phyloP scores from a whole-genome alignment of 108 stramenopile genomes.

The Nannochloropsis salina region DNA sequence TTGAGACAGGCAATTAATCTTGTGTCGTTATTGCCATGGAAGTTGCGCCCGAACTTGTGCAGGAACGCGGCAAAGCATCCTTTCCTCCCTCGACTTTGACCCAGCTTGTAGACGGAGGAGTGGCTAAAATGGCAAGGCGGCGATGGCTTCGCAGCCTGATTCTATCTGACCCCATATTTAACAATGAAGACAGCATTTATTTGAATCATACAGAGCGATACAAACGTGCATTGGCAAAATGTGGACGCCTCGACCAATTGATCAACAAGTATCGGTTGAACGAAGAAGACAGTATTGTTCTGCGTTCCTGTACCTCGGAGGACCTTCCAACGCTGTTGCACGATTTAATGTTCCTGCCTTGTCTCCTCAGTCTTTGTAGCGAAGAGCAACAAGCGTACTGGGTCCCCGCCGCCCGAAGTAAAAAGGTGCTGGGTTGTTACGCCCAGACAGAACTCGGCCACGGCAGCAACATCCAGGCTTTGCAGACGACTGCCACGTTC shows the following conservation, averaged over 20 bases:
- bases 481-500: constrained; percentile 91
- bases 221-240: background rate
- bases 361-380: constrained; percentile 33
- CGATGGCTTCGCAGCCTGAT: background rate
- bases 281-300: constrained; percentile 12
- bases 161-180: background rate
- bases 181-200: constrained; percentile 17
- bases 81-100: background rate
- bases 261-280: background rate
- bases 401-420: constrained; percentile 78
- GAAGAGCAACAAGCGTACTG: constrained; percentile 72
- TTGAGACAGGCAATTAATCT: no score
- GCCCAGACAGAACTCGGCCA: constrained; percentile 92
- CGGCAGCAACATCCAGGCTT: constrained; percentile 76
- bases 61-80: background rate
- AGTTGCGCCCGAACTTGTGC: background rate
- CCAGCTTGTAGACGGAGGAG: constrained; percentile 3
- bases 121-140: background rate
- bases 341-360: constrained; percentile 42
- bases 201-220: constrained; percentile 5
- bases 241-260: background rate
- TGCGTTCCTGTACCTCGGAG: background rate
- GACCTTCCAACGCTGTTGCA: constrained; percentile 34
- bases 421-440: constrained; percentile 87
- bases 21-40: background rate